These are phyloP conservation scores for Colletotrichum eremochloae DNA, from an alignment of 2,329 filamentous ascomycete species.

Conservation along the genomic window DNA sequence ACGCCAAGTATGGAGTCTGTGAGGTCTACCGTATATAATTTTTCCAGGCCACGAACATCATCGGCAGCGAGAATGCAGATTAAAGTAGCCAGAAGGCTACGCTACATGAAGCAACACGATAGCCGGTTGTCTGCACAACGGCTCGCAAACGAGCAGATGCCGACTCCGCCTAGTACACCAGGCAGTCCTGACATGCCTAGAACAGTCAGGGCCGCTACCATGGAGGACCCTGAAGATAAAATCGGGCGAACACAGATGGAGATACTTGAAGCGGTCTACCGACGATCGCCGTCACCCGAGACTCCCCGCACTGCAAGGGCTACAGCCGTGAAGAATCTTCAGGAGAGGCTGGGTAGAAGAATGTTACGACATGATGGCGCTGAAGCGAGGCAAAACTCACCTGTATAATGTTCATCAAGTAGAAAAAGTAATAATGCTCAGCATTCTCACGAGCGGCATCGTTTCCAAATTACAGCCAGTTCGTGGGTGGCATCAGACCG, in stretches of 20 bases:
- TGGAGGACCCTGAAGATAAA: constrained; percentile 10
- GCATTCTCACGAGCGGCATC: no score
- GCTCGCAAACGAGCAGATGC: not conserved
- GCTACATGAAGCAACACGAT: constrained; percentile 15
- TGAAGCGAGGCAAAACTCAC: not conserved
- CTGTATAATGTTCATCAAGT: no score
- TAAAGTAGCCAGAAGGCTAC: constrained; percentile 22
- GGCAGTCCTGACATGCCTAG: constrained; percentile 3
- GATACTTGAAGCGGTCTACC: not conserved
- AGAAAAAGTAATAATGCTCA: no score
- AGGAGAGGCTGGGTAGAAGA: constrained; percentile 28
- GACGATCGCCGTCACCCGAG: not conserved
- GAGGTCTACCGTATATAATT: constrained; percentile 25
- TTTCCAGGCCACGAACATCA: constrained; percentile 33
- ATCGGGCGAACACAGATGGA: not conserved
- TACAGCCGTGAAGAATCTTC: constrained; percentile 22
- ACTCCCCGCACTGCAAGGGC: constrained; percentile 21
- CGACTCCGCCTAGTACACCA: not conserved
- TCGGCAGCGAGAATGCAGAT: constrained; percentile 37
- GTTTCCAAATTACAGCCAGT: no score
- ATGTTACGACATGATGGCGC: constrained; percentile 20
- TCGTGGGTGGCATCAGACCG: no score
- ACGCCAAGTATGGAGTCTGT: not conserved
- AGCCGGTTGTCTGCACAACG: not conserved
- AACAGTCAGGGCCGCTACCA: constrained; percentile 12